Conservation (phyloP, 2,329 filamentous ascomycete species). For the Botrytis pseudocinerea region DNA sequence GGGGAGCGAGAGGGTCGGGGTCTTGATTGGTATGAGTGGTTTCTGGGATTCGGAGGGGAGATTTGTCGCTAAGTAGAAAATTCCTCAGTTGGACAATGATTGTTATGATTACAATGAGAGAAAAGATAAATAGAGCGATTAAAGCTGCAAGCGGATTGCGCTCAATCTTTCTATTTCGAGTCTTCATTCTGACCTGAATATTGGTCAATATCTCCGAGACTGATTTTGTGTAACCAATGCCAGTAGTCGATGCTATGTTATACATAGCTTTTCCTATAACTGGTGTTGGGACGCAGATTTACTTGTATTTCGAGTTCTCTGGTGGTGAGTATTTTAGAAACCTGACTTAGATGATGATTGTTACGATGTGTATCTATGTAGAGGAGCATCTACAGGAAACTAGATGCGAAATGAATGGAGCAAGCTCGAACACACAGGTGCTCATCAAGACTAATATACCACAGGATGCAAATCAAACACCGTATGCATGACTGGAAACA, state of each 20-base stretch:
- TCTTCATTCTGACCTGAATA: background rate
- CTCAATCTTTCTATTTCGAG: background rate
- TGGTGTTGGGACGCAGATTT: background rate
- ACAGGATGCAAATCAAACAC: fast-evolving
- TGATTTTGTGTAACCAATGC: background rate
- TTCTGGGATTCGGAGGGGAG: background rate
- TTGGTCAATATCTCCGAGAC: background rate
- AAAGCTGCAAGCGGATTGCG: background rate
- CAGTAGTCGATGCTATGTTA: background rate
- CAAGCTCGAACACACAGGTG: background rate
- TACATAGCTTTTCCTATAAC: background rate
- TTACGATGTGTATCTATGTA: background rate
- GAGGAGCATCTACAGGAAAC: background rate
- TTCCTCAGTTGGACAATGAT: background rate
- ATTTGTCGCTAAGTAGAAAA: background rate
- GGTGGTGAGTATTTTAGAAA: background rate
- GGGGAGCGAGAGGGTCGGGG: background rate
- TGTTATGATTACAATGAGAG: background rate
- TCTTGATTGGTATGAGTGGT: background rate
- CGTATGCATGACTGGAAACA: background rate
- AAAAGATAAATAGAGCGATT: background rate
- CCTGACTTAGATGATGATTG: background rate
- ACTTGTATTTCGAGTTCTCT: background rate
- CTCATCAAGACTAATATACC: background rate
- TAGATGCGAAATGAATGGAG: background rate